phyloP scores from a whole-genome alignment of 805 yeast species.

The Yarrowia deformans region DNA sequence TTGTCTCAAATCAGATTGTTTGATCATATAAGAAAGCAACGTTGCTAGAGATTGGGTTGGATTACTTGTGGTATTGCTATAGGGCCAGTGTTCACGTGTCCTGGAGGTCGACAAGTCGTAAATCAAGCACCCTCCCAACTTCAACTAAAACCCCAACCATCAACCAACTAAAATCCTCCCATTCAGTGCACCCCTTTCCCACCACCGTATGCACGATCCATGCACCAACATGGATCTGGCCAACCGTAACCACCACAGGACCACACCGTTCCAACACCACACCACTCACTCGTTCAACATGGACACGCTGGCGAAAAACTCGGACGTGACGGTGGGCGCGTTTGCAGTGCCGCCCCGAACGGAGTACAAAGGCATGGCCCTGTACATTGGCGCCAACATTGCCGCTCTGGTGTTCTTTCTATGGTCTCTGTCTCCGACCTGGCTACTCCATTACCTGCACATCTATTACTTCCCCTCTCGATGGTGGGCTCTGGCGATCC shows the following conservation, averaged over 20 bases:
- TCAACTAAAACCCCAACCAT: too few species aligned
- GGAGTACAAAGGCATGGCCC: constrained; percentile 91
- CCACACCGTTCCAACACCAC: neutral
- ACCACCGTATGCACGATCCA: too few species aligned
- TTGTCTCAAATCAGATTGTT: too few species aligned
- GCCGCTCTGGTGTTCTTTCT: constrained; percentile 62
- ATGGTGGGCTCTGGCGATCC: constrained; percentile 88
- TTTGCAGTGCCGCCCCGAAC: constrained; percentile 52
- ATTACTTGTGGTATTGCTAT: too few species aligned
- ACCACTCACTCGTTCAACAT: neutral
- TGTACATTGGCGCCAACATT: constrained; percentile 70
- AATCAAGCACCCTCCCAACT: too few species aligned
- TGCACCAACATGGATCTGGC: neutral
- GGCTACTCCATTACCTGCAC: constrained; percentile 59
- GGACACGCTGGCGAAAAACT: constrained; percentile 50
- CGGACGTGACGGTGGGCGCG: constrained; percentile 52
- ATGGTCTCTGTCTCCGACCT: constrained; percentile 80
- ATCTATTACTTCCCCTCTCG: constrained; percentile 83
- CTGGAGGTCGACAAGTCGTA: too few species aligned
- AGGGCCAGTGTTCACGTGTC: too few species aligned
- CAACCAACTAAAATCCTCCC: too few species aligned
- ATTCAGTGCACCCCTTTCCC: too few species aligned
- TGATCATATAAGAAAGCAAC: too few species aligned
- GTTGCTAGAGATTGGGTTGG: too few species aligned
- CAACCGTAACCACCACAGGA: too few species aligned